Base-by-base conservation (phyloP, 345 rosid genomes). In the Brassica carinata region DNA sequence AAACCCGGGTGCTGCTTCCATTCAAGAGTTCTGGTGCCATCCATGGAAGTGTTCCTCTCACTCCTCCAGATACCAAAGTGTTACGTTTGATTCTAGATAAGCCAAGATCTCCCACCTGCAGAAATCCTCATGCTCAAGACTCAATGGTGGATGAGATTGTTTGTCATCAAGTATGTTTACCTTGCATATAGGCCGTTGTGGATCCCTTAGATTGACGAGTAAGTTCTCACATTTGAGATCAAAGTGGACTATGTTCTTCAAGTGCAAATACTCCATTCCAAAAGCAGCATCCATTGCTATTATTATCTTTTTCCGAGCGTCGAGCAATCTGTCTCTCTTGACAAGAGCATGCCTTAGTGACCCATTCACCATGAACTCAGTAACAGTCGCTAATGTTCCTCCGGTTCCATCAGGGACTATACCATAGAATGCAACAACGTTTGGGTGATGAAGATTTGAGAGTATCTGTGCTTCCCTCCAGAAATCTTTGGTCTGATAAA, bases 391-490 rank as follows among this genome's bases (percentile, higher is more conserved):
- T 77, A 89, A 79, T 33, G 95, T 88, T 79, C 92, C 92, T 7
- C 90, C 92, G 74, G 83, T 27, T 76, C 90, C 91, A 83, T 89
- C 92, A 23, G 92, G 92, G 27, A 91, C 95, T 72, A 88, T 85
- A 57, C 95, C 95, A 40, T 90, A 90, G 79, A 90, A 89, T 59
- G 92, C 92, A 72, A 90, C 91, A 33, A 90, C 95, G 11, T 90
- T 90, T 34, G 95, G 95, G 72, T 89, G 92, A 80, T 89, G 95
- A 70, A 90, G 91, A 81, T 85, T 88, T 78, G 95, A 88, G 34
- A 90, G 91, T 82, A 88, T 90, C 7, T 87, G 92, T 65, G 95
- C 95, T 80, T 90, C 95, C 71, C 92, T 88, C 95, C 95, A 91
- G 78, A 91, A 89, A 77, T 89, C 91, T 77, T 88, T 87, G 30